Percentiles rank a stretch among this genome's conserved stretches.
phyloP scores from a whole-genome alignment of 805 yeast genomes.

The Kodamaea sagamina region DNA sequence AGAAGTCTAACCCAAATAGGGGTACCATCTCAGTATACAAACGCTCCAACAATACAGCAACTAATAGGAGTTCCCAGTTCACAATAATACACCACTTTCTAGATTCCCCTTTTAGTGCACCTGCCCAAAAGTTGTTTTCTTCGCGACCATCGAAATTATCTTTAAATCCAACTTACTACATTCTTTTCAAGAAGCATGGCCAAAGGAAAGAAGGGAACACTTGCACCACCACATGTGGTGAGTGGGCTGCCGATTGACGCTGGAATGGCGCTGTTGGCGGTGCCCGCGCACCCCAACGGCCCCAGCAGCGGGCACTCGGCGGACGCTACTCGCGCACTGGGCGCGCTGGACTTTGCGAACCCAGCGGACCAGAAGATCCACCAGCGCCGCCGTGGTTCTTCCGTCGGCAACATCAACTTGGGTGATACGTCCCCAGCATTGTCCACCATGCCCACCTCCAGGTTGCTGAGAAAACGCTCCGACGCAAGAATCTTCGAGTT shows the following conservation, averaged over 20 bases:
- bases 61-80: too few species aligned
- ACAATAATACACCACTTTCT: too few species aligned
- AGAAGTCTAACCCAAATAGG: too few species aligned
- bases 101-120: too few species aligned
- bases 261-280: constrained; percentile 6
- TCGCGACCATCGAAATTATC: too few species aligned
- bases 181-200: constrained; percentile 4
- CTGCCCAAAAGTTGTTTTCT: too few species aligned
- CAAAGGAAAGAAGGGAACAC: constrained; percentile 9
- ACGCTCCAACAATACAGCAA: too few species aligned
- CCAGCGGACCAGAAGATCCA: too few species aligned
- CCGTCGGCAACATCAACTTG: constrained; percentile 71
- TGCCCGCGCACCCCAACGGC: constrained; percentile 1
- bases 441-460: constrained; percentile 61
- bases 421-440: constrained; percentile 77
- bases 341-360: neutral
- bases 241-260: constrained; percentile 11
- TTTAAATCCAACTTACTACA: too few species aligned
- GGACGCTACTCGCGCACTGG: neutral
- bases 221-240: constrained; percentile 8
- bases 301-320: constrained; percentile 4
- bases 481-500: constrained; percentile 35
- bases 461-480: constrained; percentile 38
- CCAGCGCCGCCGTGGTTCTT: constrained; percentile 55
- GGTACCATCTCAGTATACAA: too few species aligned